Base-by-base conservation (phyloP, 1,284 basidiomycete genomes). In the Ganoderma multipileum region DNA sequence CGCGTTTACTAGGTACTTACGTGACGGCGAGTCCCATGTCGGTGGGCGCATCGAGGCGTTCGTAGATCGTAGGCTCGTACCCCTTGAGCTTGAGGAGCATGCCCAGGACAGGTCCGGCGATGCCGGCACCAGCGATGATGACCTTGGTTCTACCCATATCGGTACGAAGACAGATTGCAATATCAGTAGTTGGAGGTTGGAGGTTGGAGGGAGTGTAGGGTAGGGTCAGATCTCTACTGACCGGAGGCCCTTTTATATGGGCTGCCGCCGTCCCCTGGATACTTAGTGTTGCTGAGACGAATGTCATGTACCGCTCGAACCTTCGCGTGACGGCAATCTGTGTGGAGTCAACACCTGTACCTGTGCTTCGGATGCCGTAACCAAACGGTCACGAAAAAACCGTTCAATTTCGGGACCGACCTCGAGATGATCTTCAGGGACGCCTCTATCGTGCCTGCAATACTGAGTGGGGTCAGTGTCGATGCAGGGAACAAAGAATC, bases 41-140 rank as follows among this genome's bases (percentile, higher is more conserved):
- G 7, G 75, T 70, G 16, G 77, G 67, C 7, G 66, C 68, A 12
- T 77, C 69, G 23, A 76, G 73, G 64, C 82, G 78, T 70, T 86
- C 84, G 71, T 84, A 86, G 8, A 85, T 71, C 63, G 82, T 74
- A 0, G 83, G 82, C 1, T 79, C 73, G 70, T 83, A 85, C 6
- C 84, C 84, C 66, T 81, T 81, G 30, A 72, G 71, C 68, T 84
- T 83, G 58, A 86, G 79, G 60, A 84, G 77, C 41, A 82, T 77
- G 2, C 82, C 84, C 23, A 85, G 80, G 1, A 83, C 79, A 23
- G 84, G 83, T 18, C 84, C 85, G 6, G 81, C 83, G 47, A 85
- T 82, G 7, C 84, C 84, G 20, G 76, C 79, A n/a, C 83, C 84
- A 28, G 80, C 77, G 69, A 84, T 79, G 68, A 84, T 81, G 28